These are phyloP conservation scores for Penicillium antarcticum DNA, from an alignment of 495 filamentous ascomycete genomes.

Conservation along the genomic window DNA sequence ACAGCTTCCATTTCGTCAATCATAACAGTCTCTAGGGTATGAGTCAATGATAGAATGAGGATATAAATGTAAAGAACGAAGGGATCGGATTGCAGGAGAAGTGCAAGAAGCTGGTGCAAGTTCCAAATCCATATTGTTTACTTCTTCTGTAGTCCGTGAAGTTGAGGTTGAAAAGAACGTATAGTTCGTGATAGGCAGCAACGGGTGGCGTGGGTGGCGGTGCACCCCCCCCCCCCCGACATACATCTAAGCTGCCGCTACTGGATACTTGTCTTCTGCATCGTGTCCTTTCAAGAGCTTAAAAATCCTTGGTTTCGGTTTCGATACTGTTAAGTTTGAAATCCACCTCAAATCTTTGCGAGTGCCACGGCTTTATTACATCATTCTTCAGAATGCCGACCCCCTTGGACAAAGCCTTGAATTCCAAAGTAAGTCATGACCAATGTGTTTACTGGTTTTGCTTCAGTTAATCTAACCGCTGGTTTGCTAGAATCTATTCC, in stretches of 20 bases:
- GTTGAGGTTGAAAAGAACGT: background rate
- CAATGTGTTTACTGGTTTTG: too few relatives aligned
- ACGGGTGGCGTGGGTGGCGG: slow-evolving; percentile 2
- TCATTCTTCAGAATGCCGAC: slow-evolving; percentile 55
- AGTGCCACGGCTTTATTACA: background rate
- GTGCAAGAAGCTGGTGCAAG: too few relatives aligned
- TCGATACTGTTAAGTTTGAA: too few relatives aligned
- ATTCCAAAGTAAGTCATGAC: slow-evolving; percentile 63
- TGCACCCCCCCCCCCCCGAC: too few relatives aligned
- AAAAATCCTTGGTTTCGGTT: too few relatives aligned
- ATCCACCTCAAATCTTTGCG: background rate
- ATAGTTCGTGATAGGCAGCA: background rate
- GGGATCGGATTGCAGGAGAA: background rate
- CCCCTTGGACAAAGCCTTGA: slow-evolving; percentile 72
- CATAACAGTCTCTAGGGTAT: background rate
- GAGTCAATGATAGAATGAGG: background rate
- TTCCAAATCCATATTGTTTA: background rate
- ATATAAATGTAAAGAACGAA: slow-evolving; percentile 4
- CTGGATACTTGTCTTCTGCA: slow-evolving; percentile 1
- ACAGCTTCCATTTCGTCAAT: slow-evolving; percentile 13
- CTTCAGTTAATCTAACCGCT: too few relatives aligned
- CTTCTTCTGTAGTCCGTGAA: background rate
- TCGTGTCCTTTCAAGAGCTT: background rate
- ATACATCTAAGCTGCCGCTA: background rate
- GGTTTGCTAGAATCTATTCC: slow-evolving; percentile 49